Evolutionary conservation across 768 basidiomycete species (phyloP).

Genomic region (Paxillus rubicundulus): DNA sequence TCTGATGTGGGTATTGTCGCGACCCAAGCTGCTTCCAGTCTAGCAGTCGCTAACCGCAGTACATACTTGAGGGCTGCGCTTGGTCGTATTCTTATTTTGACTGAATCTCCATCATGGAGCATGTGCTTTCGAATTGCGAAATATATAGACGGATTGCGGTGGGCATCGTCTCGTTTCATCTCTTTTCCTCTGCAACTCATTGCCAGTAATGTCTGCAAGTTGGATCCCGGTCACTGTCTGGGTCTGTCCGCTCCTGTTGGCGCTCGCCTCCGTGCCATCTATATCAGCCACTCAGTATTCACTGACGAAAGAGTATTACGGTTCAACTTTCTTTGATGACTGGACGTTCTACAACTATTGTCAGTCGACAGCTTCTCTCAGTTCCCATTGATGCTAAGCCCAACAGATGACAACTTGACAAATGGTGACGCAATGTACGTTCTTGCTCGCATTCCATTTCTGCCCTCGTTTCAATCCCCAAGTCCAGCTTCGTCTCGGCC

Average conservation of each 20-base stretch:
- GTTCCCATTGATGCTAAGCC: neutral
- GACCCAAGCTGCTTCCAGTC: too few species aligned
- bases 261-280: slow-evolving; percentile 6
- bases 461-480: slow-evolving; percentile 4
- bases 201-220: slow-evolving; percentile 8
- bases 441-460: neutral
- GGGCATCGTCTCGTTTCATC: neutral
- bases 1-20: too few species aligned
- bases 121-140: neutral
- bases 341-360: slow-evolving; percentile 66
- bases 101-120: too few species aligned
- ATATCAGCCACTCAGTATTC: slow-evolving; percentile 42
- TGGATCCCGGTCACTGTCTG: neutral
- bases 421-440: slow-evolving; percentile 58
- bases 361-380: slow-evolving; percentile 27
- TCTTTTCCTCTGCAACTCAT: neutral
- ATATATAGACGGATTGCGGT: neutral
- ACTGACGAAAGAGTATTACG: slow-evolving; percentile 55
- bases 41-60: too few species aligned
- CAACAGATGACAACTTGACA: slow-evolving; percentile 64
- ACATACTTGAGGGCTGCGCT: too few species aligned
- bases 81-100: too few species aligned
- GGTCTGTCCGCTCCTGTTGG: slow-evolving; percentile 6
- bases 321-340: slow-evolving; percentile 61
- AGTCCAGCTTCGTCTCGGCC: slow-evolving; percentile 46